Base-by-base conservation (phyloP, 106 monocot genomes). In the Ottelia alismoides region DNA sequence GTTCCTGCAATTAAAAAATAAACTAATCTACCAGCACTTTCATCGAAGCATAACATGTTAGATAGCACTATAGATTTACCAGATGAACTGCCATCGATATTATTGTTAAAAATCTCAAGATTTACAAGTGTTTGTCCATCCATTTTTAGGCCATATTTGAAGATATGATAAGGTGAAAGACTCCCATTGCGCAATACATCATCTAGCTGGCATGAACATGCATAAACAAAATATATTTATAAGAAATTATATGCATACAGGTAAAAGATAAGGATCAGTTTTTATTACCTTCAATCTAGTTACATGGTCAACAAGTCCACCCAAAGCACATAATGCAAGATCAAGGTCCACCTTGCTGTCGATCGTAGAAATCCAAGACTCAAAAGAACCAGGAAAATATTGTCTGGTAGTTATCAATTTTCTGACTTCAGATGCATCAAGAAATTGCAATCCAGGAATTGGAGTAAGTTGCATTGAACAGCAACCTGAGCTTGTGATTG, bases 91-190 rank as follows among this genome's bases (percentile, higher is more conserved):
- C 88, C 88, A 74, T 88, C 73, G 51, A 71, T 50, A 66, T 78
- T 94, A 59, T 96, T 96, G 62, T 58, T 54, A 60, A 96, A 88
- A 50, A 96, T 85, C 64, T 96, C 94, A 60, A 96, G 88, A 81
- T 96, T 96, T 21, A 88, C 69, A 55, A 96, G 94, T 45, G 88
- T 84, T 52, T 96, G 94, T 1, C 84, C 88, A 63, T 96, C 88
- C 94, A 96, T 82, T 62, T 81, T 84, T 32, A 96, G 81, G 56
- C 81, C 81, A 43, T 71, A 72, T 74, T 69, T 78, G 62, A 84
- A 88, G 10, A 96, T 63, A 69, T 85, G 78, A 72, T 96, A 96
- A 4, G 94, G 71, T 47, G 85, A 76, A 53, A 96, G 58, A 49
- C 85, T 88, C n/a, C 94, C 94, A 74, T 84, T 88, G 22, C 55